Evolutionary conservation across 768 basidiomycete genomes (phyloP).

Genomic region (Termitomyces sp.): DNA sequence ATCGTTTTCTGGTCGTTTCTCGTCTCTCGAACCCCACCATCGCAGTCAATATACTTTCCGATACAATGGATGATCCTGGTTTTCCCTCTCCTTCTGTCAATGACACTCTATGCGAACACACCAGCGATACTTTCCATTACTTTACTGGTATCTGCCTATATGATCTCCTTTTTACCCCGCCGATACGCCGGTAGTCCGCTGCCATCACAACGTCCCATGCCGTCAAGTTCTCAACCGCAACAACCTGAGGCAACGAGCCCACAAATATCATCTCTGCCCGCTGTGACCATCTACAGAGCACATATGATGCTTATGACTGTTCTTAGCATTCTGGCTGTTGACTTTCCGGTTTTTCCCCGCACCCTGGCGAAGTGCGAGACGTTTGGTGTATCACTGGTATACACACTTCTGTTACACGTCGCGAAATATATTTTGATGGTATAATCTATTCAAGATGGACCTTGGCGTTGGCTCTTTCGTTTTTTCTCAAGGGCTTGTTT

Average conservation of each 20-base stretch:
- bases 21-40: constrained; percentile 44
- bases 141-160: constrained; percentile 43
- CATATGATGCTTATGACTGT: constrained; percentile 96
- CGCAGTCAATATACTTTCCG: constrained; percentile 35
- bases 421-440: constrained; percentile 9
- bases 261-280: constrained; percentile 55
- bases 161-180: constrained; percentile 44
- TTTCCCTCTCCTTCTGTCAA: constrained; percentile 75
- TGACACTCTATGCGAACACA: constrained; percentile 70
- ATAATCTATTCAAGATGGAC: constrained; percentile 74
- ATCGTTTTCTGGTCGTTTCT: constrained; percentile 68
- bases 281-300: constrained; percentile 84
- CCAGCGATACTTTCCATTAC: constrained; percentile 52
- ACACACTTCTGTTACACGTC: constrained; percentile 10
- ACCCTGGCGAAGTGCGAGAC: constrained; percentile 89
- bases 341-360: constrained; percentile 92
- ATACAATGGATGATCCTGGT: constrained; percentile 66
- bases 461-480: constrained; percentile 96
- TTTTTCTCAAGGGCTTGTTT: constrained; percentile 91
- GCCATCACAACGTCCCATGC: constrained; percentile 35
- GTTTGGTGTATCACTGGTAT: constrained; percentile 92
- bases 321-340: constrained; percentile 91
- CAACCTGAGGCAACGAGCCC: constrained; percentile 9
- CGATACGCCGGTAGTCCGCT: constrained; percentile 47
- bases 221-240: constrained; percentile 7